Percentiles rank a stretch among this genome's conserved stretches.
Evolutionary conservation across 1,284 basidiomycete species (phyloP).

Genomic region (Schizophyllum commune): DNA sequence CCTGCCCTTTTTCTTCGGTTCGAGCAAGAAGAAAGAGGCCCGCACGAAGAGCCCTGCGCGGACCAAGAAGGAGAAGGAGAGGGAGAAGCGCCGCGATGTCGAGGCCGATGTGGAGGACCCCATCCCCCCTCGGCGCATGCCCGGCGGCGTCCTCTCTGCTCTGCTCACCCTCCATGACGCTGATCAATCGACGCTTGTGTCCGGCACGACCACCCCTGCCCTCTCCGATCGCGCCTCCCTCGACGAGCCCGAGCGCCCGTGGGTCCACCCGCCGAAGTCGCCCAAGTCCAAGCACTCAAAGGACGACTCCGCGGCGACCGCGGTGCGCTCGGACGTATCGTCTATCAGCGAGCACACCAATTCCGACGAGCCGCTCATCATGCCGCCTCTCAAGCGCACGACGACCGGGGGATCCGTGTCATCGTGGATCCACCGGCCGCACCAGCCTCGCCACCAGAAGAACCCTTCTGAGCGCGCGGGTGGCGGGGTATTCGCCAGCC

Average conservation of each 20-base stretch:
- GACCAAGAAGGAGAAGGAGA: conserved; percentile 4
- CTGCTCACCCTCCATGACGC: conserved; percentile 47
- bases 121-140: conserved; percentile 13
- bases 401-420: not conserved
- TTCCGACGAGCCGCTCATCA: not conserved
- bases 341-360: not conserved
- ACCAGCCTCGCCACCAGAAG: conserved; percentile 7
- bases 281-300: not conserved
- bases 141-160: conserved; percentile 43
- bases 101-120: conserved; percentile 22
- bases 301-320: not conserved
- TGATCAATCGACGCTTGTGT: conserved; percentile 15
- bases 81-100: conserved; percentile 2
- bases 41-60: not conserved
- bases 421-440: conserved; percentile 3
- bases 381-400: not conserved
- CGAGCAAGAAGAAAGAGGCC: conserved; percentile 1
- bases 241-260: not conserved
- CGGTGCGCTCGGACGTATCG: not conserved
- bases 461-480: conserved; percentile 26
- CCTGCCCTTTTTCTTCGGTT: conserved; percentile 6
- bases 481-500: conserved; percentile 66
- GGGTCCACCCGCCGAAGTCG: not conserved
- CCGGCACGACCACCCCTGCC: conserved; percentile 13
- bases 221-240: not conserved